A percentile compares a stretch with the other conserved stretches of the same genome.
Conservation (phyloP, 1,139 yeast genomes). For the Saccharomyces hybrid region DNA sequence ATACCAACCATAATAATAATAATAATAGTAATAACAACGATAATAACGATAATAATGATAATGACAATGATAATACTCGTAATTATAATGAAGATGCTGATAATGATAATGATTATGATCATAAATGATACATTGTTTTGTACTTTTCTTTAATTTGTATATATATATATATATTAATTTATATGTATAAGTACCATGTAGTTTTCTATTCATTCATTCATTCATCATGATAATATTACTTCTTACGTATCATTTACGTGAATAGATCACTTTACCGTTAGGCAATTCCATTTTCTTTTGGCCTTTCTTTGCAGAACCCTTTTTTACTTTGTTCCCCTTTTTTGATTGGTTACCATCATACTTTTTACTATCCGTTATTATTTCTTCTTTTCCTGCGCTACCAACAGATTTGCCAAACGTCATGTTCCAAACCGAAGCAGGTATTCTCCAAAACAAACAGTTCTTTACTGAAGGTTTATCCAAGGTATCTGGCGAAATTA, state of each 20-base stretch:
- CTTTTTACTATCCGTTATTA: neutral
- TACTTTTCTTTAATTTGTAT: slow-evolving; percentile 9
- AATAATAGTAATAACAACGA: slow-evolving; percentile 6
- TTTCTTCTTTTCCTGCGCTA: neutral
- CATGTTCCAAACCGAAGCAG: slow-evolving; percentile 36
- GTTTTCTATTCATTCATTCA: slow-evolving; percentile 1
- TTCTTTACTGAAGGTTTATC: slow-evolving; percentile 47
- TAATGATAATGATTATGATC: neutral
- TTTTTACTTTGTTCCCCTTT: neutral
- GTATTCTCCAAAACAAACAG: slow-evolving; percentile 45
- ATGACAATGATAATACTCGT: slow-evolving; percentile 13
- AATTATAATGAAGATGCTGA: slow-evolving; percentile 1
- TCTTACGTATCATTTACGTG: slow-evolving; percentile 32
- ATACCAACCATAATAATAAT: slow-evolving; percentile 11
- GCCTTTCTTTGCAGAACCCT: slow-evolving; percentile 37
- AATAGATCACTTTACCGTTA: slow-evolving; percentile 53
- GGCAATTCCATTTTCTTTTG: slow-evolving; percentile 43
- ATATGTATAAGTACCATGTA: neutral
- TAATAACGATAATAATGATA: slow-evolving; percentile 17
- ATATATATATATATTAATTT: slow-evolving; percentile 7
- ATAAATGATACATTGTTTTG: neutral
- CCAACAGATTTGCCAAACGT: slow-evolving; percentile 5
- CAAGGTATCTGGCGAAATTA: slow-evolving; percentile 29
- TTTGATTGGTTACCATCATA: slow-evolving; percentile 1
- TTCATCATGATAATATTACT: neutral